A percentile compares a stretch with the other conserved stretches of the same genome.
Conservation (phyloP, 768 basidiomycete species). For the Kwoniella botswanensis region DNA sequence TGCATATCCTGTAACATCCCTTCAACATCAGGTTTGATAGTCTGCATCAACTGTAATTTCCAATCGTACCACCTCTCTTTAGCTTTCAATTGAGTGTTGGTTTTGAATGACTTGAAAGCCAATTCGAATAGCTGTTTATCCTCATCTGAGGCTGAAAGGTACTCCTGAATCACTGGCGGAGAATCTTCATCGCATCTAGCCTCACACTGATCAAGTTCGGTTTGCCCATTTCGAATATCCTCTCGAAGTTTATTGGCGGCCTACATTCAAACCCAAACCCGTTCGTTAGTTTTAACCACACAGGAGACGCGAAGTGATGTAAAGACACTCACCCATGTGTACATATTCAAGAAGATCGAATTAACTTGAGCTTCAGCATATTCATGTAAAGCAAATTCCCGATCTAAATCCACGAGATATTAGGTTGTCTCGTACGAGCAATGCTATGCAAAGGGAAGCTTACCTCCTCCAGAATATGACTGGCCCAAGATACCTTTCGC, state of each 20-base stretch:
- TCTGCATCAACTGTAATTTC: constrained; percentile 49
- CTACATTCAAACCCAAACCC: constrained; percentile 20
- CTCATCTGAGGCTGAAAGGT: constrained; percentile 55
- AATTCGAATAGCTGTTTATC: constrained; percentile 58
- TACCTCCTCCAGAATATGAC: constrained; percentile 28
- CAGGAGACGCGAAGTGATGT: neutral
- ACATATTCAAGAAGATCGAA: constrained; percentile 51
- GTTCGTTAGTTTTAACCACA: too few relatives aligned
- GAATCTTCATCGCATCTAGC: constrained; percentile 19
- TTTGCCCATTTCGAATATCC: constrained; percentile 44
- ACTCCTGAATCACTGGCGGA: constrained; percentile 57
- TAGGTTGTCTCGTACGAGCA: neutral
- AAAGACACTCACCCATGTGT: constrained; percentile 50
- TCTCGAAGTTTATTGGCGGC: constrained; percentile 52
- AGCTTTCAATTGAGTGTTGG: constrained; percentile 55
- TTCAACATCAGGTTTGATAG: constrained; percentile 48
- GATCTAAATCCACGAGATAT: constrained; percentile 25
- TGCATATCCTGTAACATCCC: constrained; percentile 39
- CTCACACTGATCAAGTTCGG: constrained; percentile 23
- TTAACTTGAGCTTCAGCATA: constrained; percentile 53
- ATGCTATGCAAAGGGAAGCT: neutral
- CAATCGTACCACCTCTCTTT: constrained; percentile 57
- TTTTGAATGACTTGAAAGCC: constrained; percentile 52
- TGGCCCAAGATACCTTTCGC: constrained; percentile 49
- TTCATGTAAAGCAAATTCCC: constrained; percentile 50